Percentiles rank a stretch among this genome's conserved stretches.
Evolutionary conservation across 805 yeast genomes (phyloP).

Genomic region (Scheffersomyces spartinae): DNA sequence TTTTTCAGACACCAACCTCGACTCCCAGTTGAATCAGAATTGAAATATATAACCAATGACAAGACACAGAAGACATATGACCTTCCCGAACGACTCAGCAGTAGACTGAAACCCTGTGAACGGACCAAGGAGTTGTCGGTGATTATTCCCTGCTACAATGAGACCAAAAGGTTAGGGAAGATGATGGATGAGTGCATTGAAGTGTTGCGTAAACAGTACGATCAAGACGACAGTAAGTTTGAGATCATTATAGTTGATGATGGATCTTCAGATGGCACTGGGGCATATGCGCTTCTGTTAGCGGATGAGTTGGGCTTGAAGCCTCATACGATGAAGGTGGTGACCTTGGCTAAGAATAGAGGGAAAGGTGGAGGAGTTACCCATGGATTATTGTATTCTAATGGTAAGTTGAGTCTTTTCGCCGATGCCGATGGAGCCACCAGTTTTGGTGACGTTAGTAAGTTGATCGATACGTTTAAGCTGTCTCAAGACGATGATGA

Average conservation of each 20-base stretch:
- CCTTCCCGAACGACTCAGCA: slow-evolving; percentile 20
- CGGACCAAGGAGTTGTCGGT: slow-evolving; percentile 53
- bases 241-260: slow-evolving; percentile 88
- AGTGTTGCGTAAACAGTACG: slow-evolving; percentile 31
- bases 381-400: slow-evolving; percentile 70
- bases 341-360: slow-evolving; percentile 62
- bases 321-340: slow-evolving; percentile 58
- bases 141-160: slow-evolving; percentile 92
- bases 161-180: slow-evolving; percentile 52
- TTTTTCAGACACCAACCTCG: slow-evolving; percentile 58
- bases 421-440: slow-evolving; percentile 99
- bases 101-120: slow-evolving; percentile 13
- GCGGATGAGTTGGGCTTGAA: slow-evolving; percentile 34
- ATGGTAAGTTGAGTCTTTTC: slow-evolving; percentile 69
- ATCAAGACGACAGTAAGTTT: slow-evolving; percentile 32
- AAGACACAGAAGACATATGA: slow-evolving; percentile 13
- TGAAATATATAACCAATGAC: slow-evolving; percentile 40
- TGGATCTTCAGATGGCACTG: slow-evolving; percentile 78
- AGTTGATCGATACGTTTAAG: slow-evolving; percentile 21
- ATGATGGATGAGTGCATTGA: slow-evolving; percentile 65
- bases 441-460: slow-evolving; percentile 54
- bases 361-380: slow-evolving; percentile 97
- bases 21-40: slow-evolving; percentile 39
- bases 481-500: slow-evolving; percentile 8
- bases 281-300: slow-evolving; percentile 56